Evolutionary conservation across 2,329 filamentous ascomycete species (phyloP).

Genomic region (Calycina marina): DNA sequence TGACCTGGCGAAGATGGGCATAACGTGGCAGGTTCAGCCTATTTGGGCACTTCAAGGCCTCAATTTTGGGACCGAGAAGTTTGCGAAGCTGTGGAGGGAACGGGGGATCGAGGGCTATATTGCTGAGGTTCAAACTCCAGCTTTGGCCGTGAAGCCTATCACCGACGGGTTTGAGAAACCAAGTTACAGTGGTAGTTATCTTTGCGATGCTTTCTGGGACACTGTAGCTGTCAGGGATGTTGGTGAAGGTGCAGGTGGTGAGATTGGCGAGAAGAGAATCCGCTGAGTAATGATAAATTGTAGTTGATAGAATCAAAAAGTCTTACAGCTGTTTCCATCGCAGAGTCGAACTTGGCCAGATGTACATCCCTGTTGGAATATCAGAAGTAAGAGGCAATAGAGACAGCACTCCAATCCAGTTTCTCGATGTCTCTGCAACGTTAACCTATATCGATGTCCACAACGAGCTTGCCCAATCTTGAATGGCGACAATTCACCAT

Average conservation of each 20-base stretch:
- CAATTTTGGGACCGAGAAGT: conserved; percentile 23
- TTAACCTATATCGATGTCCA: no score
- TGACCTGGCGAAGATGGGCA: conserved; percentile 25
- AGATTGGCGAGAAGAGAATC: conserved; percentile 5
- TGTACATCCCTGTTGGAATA: no score
- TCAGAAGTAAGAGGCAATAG: no score
- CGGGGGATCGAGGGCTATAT: conserved; percentile 26
- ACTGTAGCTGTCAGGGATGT: conserved; percentile 20
- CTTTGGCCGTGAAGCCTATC: conserved; percentile 17
- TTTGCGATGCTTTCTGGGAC: conserved; percentile 26
- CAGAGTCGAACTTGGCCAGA: no score
- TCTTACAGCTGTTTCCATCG: no score
- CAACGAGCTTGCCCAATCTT: no score
- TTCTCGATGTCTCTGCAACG: no score
- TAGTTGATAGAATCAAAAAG: no score
- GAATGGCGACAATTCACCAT: no score
- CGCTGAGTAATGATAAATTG: conserved; percentile 1
- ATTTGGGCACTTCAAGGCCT: conserved; percentile 26
- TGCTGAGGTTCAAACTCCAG: conserved; percentile 9
- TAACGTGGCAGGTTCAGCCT: conserved; percentile 29
- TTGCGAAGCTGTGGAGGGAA: conserved; percentile 22
- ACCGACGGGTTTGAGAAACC: conserved; percentile 25
- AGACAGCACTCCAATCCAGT: no score
- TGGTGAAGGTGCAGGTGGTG: conserved; percentile 6
- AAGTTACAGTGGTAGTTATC: conserved; percentile 23